Conservation (phyloP, 2,329 filamentous ascomycete genomes). For the Cytospora piceae region DNA sequence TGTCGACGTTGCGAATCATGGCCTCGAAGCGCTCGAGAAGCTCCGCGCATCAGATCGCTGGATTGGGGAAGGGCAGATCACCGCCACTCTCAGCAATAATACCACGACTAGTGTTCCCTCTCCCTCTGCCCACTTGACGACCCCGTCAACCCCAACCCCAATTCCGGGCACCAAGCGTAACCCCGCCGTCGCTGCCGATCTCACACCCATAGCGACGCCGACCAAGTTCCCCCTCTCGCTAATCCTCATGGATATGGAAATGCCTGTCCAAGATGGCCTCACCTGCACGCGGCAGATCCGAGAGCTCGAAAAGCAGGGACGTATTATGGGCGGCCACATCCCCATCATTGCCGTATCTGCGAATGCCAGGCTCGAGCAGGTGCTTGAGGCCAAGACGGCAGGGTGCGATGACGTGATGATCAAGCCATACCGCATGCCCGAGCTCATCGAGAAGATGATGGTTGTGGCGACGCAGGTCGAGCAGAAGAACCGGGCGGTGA, state of each 20-base stretch:
- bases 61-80: conserved; percentile 24
- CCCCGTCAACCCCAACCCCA: conserved; percentile 12
- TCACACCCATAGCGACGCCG: conserved; percentile 16
- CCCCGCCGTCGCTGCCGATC: conserved; percentile 3
- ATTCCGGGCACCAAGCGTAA: neutral
- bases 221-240: conserved; percentile 54
- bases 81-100: conserved; percentile 9
- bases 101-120: conserved; percentile 12
- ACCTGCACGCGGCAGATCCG: conserved; percentile 68
- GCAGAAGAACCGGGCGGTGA: conserved; percentile 27
- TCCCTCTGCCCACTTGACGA: conserved; percentile 1
- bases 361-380: conserved; percentile 67
- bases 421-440: conserved; percentile 71
- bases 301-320: conserved; percentile 59
- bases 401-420: conserved; percentile 68
- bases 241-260: conserved; percentile 77
- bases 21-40: conserved; percentile 40
- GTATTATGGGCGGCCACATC: conserved; percentile 55
- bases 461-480: conserved; percentile 44
- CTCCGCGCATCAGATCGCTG: conserved; percentile 41
- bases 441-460: conserved; percentile 63
- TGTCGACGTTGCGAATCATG: conserved; percentile 57
- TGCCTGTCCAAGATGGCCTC: conserved; percentile 74
- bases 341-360: conserved; percentile 71
- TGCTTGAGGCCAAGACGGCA: conserved; percentile 52